A percentile compares a stretch with the other conserved stretches of the same genome.
These are phyloP conservation scores for Nemania sp. DNA, from an alignment of 2,329 filamentous ascomycete genomes.

Conservation along the genomic window DNA sequence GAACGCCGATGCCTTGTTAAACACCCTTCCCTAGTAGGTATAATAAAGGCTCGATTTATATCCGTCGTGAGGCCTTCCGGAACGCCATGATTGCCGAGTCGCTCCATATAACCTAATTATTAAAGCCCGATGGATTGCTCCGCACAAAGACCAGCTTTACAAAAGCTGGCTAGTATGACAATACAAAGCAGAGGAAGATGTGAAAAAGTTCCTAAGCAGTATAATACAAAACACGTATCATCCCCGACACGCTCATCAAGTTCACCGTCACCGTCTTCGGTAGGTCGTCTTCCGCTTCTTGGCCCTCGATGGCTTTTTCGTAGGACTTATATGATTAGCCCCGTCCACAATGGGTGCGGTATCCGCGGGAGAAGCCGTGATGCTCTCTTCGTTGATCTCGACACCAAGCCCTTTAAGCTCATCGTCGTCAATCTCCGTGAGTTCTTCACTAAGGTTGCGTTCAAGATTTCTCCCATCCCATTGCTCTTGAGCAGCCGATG, in stretches of 20 bases:
- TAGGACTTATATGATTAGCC: conserved; percentile 28
- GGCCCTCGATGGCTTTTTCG: conserved; percentile 35
- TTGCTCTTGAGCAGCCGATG: conserved; percentile 75
- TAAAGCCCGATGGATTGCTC: conserved; percentile 20
- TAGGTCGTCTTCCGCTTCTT: conserved; percentile 38
- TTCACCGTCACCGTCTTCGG: conserved; percentile 30
- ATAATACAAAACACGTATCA: conserved; percentile 28
- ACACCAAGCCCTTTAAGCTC: conserved; percentile 73
- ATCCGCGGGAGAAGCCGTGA: conserved; percentile 46
- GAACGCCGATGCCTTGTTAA: conserved; percentile 15
- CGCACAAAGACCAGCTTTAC: conserved; percentile 18
- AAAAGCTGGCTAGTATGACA: conserved; percentile 27
- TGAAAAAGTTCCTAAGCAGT: conserved; percentile 21
- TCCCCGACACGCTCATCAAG: background rate
- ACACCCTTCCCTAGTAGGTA: conserved; percentile 14
- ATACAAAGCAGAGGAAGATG: conserved; percentile 28
- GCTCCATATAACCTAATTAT: conserved; percentile 6
- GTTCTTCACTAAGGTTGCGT: conserved; percentile 75
- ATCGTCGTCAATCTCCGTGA: conserved; percentile 91
- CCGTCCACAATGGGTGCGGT: conserved; percentile 31
- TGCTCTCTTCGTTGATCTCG: conserved; percentile 56
- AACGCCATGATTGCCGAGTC: conserved; percentile 18
- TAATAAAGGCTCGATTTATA: conserved; percentile 16
- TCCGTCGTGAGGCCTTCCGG: conserved; percentile 17
- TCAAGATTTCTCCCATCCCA: conserved; percentile 73